Percentiles rank a stretch among this genome's conserved stretches.
phyloP scores from a whole-genome alignment of 257 asterid genomes.

The Lavandula angustifolia region DNA sequence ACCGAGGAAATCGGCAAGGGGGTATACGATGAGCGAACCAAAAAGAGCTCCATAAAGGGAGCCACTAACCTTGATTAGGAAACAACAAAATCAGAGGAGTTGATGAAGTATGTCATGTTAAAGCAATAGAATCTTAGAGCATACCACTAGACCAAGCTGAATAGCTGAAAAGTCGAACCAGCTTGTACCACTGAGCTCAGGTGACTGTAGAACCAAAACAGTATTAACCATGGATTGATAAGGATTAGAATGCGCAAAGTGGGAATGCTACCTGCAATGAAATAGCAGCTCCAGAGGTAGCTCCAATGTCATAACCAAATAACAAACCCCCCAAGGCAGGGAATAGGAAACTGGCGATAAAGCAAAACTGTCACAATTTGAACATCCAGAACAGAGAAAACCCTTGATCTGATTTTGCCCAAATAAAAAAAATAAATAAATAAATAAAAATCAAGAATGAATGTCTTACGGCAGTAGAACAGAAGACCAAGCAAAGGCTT shows the following conservation, averaged over 20 bases:
- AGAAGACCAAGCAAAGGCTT: conserved; percentile 77
- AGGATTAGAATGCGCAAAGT: conserved; percentile 19
- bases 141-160: conserved; percentile 96
- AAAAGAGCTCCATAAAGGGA: conserved; percentile 98
- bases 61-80: conserved; percentile 77
- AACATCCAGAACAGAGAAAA: neutral
- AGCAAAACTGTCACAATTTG: conserved; percentile 19
- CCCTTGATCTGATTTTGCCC: too few species aligned
- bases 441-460: neutral
- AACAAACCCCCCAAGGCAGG: conserved; percentile 95
- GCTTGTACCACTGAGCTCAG: conserved; percentile 82
- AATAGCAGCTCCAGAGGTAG: conserved; percentile 95
- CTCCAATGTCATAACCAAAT: conserved; percentile 97
- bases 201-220: conserved; percentile 56
- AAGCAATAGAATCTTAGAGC: conserved; percentile 20
- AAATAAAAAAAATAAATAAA: neutral
- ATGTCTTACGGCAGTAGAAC: conserved; percentile 79
- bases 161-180: conserved; percentile 91
- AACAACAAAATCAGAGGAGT: conserved; percentile 29
- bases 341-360: conserved; percentile 68
- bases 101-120: conserved; percentile 33
- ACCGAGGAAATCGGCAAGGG: conserved; percentile 95
- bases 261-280: conserved; percentile 71
- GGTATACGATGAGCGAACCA: conserved; percentile 79
- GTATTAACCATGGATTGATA: neutral